Conservation (phyloP, 768 basidiomycete genomes). For the Brasilioporus rufonigricans region DNA sequence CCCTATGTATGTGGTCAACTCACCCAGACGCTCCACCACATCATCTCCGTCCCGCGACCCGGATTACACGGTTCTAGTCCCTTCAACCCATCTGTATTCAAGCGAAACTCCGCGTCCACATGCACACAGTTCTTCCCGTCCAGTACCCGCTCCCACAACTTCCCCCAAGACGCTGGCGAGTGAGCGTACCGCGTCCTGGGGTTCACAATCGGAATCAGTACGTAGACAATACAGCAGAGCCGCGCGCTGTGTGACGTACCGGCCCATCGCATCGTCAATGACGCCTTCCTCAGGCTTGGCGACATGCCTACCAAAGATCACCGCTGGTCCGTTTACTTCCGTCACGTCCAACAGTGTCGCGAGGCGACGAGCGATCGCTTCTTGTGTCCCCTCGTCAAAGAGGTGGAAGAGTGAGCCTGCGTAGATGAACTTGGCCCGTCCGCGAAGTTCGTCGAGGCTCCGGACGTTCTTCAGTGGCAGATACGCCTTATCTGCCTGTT, state of each 20-base stretch:
- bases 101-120: not conserved
- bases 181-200: conserved; percentile 4
- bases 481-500: not conserved
- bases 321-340: not conserved
- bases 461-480: not conserved
- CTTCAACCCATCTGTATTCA: not conserved
- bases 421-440: not conserved
- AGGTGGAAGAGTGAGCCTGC: not conserved
- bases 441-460: not conserved
- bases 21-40: conserved; percentile 9
- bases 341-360: not conserved
- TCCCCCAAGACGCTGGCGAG: conserved; percentile 3
- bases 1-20: not conserved
- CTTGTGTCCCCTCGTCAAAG: not conserved
- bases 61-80: not conserved
- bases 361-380: not conserved
- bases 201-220: not conserved
- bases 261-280: not conserved
- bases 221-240: not conserved
- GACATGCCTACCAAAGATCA: not conserved
- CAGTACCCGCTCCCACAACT: conserved; percentile 1
- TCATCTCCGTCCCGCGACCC: not conserved
- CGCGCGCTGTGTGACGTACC: not conserved
- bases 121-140: not conserved
- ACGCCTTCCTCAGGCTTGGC: not conserved